Base-by-base conservation (phyloP, 805 yeast genomes). In the Tetrapisispora taiwanensis region DNA sequence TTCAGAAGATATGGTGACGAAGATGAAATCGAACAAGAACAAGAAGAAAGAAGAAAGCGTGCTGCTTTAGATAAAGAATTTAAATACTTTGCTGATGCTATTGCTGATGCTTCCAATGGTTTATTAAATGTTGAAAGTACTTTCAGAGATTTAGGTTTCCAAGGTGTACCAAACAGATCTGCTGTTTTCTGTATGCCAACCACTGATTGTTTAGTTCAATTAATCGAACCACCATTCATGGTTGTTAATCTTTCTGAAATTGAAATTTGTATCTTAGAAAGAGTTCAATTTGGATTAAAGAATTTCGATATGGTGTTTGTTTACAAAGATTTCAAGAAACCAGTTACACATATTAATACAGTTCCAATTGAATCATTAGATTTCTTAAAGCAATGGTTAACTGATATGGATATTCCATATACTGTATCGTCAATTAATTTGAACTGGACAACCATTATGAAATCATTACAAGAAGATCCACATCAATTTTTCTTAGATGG, bases 21-120 rank as follows among this genome's bases (percentile, higher is more conserved):
- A 65, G 98, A 92, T 65, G 98, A 92, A 68, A 72, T 92, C 51
- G 97, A 92, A 66, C 97, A 90, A 66, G 98, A 92, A 69, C 97
- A 90, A 67, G 97, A 92, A 65, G 98, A 92, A 68, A 81, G 97
- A 69, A 76, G 90, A 65, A 77, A 96, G 67, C 84, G 95, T 56
- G 84, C 85, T 20, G 76, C 86, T 32, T 75, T 92, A 56, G 96
- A 92, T 67, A 86, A 84, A 63, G 97, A 92, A 66, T 92, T 89
- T 68, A 81, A 79, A 65, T 72, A 74, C 39, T 92, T 88, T 68
- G 90, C 90, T 17, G 97, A 92, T 66, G 76, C 81, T 49, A 89
- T 92, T 52, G 81, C 95, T 13, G 96, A 87, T 51, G 83, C 92
- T 0, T 80, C 95, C 0, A 76, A 79, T 56, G 95, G 95, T 30